Percentiles rank a stretch among this genome's conserved stretches.
phyloP scores from a whole-genome alignment of 2,329 filamentous ascomycete species.

The Aureobasidium sp. region DNA sequence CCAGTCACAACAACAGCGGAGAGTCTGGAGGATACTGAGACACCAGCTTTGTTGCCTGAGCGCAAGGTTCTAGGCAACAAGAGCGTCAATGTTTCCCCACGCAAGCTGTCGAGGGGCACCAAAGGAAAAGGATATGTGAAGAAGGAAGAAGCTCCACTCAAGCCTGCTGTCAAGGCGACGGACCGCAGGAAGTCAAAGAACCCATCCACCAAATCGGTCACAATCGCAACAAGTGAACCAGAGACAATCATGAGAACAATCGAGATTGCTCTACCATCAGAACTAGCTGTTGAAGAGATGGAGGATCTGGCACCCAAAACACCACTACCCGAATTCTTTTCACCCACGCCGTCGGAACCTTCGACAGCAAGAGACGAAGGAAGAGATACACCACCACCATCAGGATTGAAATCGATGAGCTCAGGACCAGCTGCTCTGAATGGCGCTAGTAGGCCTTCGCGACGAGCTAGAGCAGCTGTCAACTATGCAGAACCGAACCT shows the following conservation, averaged over 20 bases:
- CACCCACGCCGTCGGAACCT: slow-evolving; percentile 35
- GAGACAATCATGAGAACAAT: slow-evolving; percentile 10
- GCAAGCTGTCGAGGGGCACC: slow-evolving; percentile 15
- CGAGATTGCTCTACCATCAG: background rate
- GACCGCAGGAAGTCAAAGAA: slow-evolving; percentile 14
- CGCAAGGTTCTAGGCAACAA: slow-evolving; percentile 35
- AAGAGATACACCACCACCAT: slow-evolving; percentile 29
- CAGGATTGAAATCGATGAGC: slow-evolving; percentile 7
- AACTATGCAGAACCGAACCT: slow-evolving; percentile 43
- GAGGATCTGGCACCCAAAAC: slow-evolving; percentile 18
- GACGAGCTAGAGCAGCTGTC: slow-evolving; percentile 37
- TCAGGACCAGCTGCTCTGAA: slow-evolving; percentile 18
- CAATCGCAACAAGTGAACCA: slow-evolving; percentile 18
- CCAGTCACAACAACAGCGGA: background rate
- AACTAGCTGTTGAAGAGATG: background rate
- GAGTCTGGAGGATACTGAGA: background rate
- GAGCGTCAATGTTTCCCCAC: slow-evolving; percentile 29
- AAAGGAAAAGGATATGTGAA: slow-evolving; percentile 16
- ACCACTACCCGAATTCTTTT: slow-evolving; percentile 30
- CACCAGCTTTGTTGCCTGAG: slow-evolving; percentile 17
- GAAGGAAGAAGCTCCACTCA: slow-evolving; percentile 7
- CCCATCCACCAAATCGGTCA: slow-evolving; percentile 1
- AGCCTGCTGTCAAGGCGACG: slow-evolving; percentile 11
- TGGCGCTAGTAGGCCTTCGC: slow-evolving; percentile 30
- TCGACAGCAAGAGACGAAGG: slow-evolving; percentile 36